phyloP scores from a whole-genome alignment of 2,329 filamentous ascomycete species.

The Curvularia spicifera region DNA sequence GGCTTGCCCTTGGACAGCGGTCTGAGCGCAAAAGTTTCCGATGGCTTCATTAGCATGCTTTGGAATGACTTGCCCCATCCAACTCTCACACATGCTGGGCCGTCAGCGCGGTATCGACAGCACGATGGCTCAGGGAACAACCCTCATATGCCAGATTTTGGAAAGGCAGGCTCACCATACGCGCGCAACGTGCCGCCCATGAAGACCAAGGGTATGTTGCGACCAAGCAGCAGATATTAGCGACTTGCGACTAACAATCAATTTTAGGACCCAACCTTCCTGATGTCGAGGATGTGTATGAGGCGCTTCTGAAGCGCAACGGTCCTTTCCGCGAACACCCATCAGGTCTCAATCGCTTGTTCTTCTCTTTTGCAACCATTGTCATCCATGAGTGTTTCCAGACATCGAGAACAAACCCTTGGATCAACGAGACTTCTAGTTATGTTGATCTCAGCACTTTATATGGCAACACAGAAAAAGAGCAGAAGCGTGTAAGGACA shows the following conservation, averaged over 20 bases:
- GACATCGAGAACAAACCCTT: conserved; percentile 66
- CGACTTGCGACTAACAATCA: background rate
- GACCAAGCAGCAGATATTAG: background rate
- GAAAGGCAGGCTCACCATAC: conserved; percentile 64
- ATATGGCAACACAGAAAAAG: conserved; percentile 69
- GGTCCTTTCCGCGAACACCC: conserved; percentile 67
- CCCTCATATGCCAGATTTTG: conserved; percentile 59
- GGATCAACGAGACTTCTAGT: conserved; percentile 70
- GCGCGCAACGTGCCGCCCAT: conserved; percentile 61
- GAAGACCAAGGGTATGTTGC: conserved; percentile 53
- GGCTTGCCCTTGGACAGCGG: conserved; percentile 58
- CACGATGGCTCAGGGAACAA: conserved; percentile 56
- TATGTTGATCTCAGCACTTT: conserved; percentile 76
- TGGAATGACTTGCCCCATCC: conserved; percentile 62
- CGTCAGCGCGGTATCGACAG: conserved; percentile 52
- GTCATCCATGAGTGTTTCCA: conserved; percentile 67
- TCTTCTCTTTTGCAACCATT: conserved; percentile 76
- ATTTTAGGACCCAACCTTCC: conserved; percentile 50
- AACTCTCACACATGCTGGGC: conserved; percentile 55
- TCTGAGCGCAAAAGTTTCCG: conserved; percentile 56
- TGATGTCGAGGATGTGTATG: conserved; percentile 69
- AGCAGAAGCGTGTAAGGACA: conserved; percentile 69
- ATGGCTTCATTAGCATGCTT: conserved; percentile 61
- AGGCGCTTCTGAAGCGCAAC: conserved; percentile 68
- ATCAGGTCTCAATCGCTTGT: conserved; percentile 71